Percentiles rank a stretch among this genome's conserved stretches.
Evolutionary conservation across 169 alveolate species (phyloP).

Genomic region (Eimeria mitis): DNA sequence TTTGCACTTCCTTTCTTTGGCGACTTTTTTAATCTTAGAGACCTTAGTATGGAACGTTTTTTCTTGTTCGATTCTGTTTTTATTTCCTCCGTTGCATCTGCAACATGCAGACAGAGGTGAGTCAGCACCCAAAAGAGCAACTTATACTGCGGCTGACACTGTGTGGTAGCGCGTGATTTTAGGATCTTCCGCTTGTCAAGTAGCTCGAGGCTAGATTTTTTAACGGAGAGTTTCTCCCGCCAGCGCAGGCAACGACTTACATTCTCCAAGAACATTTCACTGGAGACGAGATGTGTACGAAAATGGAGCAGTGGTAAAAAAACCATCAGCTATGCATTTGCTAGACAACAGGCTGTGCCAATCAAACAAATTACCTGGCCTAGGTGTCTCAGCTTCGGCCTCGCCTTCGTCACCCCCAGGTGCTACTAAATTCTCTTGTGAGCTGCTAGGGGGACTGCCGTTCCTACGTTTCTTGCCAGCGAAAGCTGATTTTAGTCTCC

Average conservation of each 20-base stretch:
- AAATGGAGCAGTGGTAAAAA: not conserved
- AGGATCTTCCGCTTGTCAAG: not conserved
- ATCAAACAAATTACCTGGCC: not conserved
- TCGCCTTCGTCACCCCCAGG: slow-evolving; percentile 12
- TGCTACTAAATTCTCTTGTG: not conserved
- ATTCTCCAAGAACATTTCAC: not conserved
- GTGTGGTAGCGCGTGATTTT: not conserved
- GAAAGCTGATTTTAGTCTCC: too few relatives aligned
- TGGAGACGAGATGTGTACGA: not conserved
- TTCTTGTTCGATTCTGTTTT: not conserved
- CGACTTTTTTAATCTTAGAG: not conserved
- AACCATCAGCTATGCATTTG: not conserved
- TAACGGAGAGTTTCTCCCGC: not conserved
- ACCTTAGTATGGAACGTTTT: not conserved
- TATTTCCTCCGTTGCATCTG: not conserved
- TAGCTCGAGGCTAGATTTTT: not conserved
- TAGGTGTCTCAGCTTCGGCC: not conserved
- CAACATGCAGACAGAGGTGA: not conserved
- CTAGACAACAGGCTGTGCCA: not conserved
- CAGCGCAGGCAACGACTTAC: not conserved
- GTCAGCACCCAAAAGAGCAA: not conserved
- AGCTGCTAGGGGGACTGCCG: not conserved
- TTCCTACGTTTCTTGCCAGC: not conserved
- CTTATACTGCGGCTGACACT: not conserved
- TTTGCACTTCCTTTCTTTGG: not conserved